These are phyloP conservation scores for Arthroderma sp. DNA, from an alignment of 2,329 filamentous ascomycete species.

Conservation along the genomic window DNA sequence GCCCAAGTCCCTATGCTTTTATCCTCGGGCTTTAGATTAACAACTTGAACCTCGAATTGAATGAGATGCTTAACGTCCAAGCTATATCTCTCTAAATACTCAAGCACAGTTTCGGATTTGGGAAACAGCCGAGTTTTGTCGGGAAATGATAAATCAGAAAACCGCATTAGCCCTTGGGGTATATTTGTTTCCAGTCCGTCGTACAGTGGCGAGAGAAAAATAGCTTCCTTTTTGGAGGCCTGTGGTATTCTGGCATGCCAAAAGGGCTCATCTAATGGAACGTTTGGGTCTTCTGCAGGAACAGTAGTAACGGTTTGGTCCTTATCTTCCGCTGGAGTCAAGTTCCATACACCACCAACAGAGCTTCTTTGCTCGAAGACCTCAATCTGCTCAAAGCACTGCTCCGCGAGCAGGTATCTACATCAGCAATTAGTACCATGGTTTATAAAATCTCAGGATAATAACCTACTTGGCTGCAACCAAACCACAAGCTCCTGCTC, in stretches of 20 bases:
- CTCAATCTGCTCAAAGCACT: slow-evolving; percentile 55
- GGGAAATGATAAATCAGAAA: slow-evolving; percentile 57
- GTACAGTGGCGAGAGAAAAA: slow-evolving; percentile 77
- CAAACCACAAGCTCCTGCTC: slow-evolving; percentile 69
- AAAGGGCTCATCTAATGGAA: slow-evolving; percentile 51
- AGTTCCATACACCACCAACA: slow-evolving; percentile 79
- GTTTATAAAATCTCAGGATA: not conserved
- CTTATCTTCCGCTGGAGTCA: slow-evolving; percentile 44
- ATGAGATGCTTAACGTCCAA: slow-evolving; percentile 55
- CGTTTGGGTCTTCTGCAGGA: slow-evolving; percentile 55
- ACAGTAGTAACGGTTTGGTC: slow-evolving; percentile 37
- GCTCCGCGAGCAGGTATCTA: slow-evolving; percentile 61
- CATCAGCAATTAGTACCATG: not conserved
- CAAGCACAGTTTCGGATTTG: slow-evolving; percentile 53
- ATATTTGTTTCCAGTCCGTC: slow-evolving; percentile 77
- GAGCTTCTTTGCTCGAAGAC: slow-evolving; percentile 70
- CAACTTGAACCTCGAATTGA: slow-evolving; percentile 57
- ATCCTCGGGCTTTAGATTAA: slow-evolving; percentile 41
- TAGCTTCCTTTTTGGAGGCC: slow-evolving; percentile 30
- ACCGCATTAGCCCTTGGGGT: slow-evolving; percentile 67
- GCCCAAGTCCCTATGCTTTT: slow-evolving; percentile 43
- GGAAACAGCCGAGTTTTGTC: slow-evolving; percentile 60
- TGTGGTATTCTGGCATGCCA: slow-evolving; percentile 29
- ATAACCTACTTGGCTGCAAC: slow-evolving; percentile 53
- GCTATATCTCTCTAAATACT: slow-evolving; percentile 64